phyloP scores from a whole-genome alignment of 257 asterid species.

The Perilla frutescens region DNA sequence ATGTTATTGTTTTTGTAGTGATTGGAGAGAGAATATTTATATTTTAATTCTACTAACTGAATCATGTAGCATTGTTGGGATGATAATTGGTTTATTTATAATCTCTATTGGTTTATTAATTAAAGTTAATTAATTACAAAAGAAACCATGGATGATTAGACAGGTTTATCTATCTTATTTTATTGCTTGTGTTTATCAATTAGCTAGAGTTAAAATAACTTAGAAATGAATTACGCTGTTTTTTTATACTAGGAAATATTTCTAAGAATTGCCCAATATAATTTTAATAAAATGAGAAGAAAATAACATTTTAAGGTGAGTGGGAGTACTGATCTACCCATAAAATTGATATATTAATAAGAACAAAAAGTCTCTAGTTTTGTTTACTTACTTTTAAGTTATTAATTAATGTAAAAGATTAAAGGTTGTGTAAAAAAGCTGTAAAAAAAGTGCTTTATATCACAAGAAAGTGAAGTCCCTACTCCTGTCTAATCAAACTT shows the following conservation, averaged over 20 bases:
- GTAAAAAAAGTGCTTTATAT: constrained; percentile 42
- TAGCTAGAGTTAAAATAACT: neutral
- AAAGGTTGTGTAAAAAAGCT: constrained; percentile 28
- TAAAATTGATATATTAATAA: neutral
- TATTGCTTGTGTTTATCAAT: constrained; percentile 18
- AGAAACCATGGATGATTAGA: constrained; percentile 1
- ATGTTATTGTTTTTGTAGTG: neutral
- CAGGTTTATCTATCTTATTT: constrained; percentile 22
- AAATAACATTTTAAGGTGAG: constrained; percentile 31
- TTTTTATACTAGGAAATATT: constrained; percentile 37
- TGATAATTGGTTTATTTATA: constrained; percentile 29
- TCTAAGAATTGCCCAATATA: constrained; percentile 23
- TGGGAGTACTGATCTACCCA: constrained; percentile 22
- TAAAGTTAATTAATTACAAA: neutral
- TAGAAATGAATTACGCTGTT: constrained; percentile 14
- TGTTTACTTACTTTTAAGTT: constrained; percentile 12
- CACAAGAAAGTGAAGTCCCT: constrained; percentile 49
- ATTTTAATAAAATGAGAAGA: constrained; percentile 15
- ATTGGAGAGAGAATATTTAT: neutral
- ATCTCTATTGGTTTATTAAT: neutral
- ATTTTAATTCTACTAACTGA: constrained; percentile 12
- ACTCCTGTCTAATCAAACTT: constrained; percentile 56
- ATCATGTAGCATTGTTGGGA: constrained; percentile 6
- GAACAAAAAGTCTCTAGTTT: neutral
- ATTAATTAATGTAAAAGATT: constrained; percentile 31